Evolutionary conservation across 2,329 filamentous ascomycete species (phyloP).

Genomic region (Fusarium sterilihyphosum): DNA sequence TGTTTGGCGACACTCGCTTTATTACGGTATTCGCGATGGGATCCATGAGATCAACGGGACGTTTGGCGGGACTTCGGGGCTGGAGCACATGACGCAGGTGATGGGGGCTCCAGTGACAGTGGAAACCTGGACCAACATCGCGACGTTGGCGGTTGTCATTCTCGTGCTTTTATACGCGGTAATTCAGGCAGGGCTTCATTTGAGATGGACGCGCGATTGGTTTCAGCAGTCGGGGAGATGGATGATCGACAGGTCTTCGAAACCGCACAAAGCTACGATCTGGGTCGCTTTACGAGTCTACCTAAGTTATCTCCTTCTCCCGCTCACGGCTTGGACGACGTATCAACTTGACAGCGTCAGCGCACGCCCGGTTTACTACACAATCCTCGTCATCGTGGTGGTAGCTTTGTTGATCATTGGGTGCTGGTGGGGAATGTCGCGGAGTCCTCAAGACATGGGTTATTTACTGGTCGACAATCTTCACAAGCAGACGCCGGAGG

Average conservation of each 20-base stretch:
- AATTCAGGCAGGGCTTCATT: conserved; percentile 52
- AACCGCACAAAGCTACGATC: conserved; percentile 49
- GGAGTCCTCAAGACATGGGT: conserved; percentile 41
- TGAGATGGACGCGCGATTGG: conserved; percentile 52
- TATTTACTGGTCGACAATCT: conserved; percentile 56
- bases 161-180: conserved; percentile 68
- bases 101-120: conserved; percentile 70
- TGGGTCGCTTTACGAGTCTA: conserved; percentile 72
- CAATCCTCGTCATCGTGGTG: conserved; percentile 46
- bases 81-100: conserved; percentile 74
- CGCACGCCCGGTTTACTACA: conserved; percentile 39
- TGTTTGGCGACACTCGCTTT: conserved; percentile 35
- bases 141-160: conserved; percentile 68
- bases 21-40: conserved; percentile 56
- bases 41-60: conserved; percentile 75
- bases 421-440: conserved; percentile 45
- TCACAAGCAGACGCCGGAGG: conserved; percentile 71
- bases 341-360: conserved; percentile 67
- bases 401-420: conserved; percentile 35
- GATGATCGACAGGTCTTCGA: conserved; percentile 10
- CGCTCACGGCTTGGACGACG: conserved; percentile 75
- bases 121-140: conserved; percentile 76
- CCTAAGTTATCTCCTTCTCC: conserved; percentile 80
- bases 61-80: conserved; percentile 63
- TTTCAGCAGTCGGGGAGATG: conserved; percentile 49